Conservation (phyloP, 495 filamentous ascomycete genomes). For the Podospora appendiculata region DNA sequence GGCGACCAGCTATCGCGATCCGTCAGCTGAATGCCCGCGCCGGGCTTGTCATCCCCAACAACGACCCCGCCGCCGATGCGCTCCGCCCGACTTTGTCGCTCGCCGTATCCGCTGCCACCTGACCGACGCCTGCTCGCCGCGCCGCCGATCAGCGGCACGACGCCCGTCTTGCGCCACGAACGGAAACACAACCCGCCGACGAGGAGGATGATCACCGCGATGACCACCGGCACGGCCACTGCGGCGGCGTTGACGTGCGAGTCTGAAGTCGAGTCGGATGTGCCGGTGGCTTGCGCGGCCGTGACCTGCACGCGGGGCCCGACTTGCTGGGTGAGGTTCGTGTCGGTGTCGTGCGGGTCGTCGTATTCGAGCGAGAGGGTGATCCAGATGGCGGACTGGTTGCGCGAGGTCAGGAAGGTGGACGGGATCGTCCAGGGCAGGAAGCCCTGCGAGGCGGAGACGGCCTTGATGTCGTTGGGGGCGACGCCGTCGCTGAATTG, state of each 20-base stretch:
- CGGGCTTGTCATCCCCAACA: constrained; percentile 7
- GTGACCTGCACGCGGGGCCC: constrained; percentile 14
- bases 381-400: constrained; percentile 1
- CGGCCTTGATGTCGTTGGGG: neutral
- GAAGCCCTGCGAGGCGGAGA: constrained; percentile 17
- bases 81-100: constrained; percentile 15
- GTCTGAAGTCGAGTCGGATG: neutral
- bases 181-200: constrained; percentile 10
- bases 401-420: constrained; percentile 7
- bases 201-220: constrained; percentile 7
- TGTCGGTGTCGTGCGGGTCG: constrained; percentile 1
- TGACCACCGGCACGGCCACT: constrained; percentile 17
- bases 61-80: neutral
- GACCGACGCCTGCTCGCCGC: neutral
- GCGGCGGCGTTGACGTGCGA: constrained; percentile 3
- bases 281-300: neutral
- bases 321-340: neutral
- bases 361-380: constrained; percentile 10
- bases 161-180: constrained; percentile 9
- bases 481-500: neutral
- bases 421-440: constrained; percentile 13
- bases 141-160: constrained; percentile 9
- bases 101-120: constrained; percentile 19
- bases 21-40: constrained; percentile 20
- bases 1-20: constrained; percentile 28